Conservation (phyloP, 208 protist species). For the Trypanosoma conorhini region DNA sequence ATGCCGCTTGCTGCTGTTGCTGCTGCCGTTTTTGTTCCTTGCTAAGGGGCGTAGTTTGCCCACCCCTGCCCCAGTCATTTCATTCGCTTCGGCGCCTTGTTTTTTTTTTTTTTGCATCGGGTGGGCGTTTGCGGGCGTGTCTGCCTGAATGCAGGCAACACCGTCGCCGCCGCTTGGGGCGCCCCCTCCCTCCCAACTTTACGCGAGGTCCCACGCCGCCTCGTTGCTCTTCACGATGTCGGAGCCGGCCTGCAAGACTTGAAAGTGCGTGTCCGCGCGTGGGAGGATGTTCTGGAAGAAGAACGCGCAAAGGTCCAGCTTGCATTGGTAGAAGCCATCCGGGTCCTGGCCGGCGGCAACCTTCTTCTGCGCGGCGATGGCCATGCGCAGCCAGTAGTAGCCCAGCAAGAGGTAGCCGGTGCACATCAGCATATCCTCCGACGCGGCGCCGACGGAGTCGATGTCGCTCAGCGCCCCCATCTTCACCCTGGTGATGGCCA, state of each 20-base stretch:
- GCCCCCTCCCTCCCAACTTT: background rate
- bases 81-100: too few species aligned
- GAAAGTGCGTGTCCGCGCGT: slow-evolving; percentile 51
- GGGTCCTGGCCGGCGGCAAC: slow-evolving; percentile 55
- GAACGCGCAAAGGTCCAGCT: slow-evolving; percentile 75
- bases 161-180: background rate
- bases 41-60: too few species aligned
- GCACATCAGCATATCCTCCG: slow-evolving; percentile 84
- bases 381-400: slow-evolving; percentile 90
- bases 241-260: slow-evolving; percentile 49
- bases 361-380: slow-evolving; percentile 58
- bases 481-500: slow-evolving; percentile 51
- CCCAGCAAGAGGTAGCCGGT: slow-evolving; percentile 76
- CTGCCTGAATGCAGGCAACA: background rate
- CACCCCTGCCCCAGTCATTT: too few species aligned
- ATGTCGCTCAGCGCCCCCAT: slow-evolving; percentile 42
- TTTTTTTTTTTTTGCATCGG: too few species aligned
- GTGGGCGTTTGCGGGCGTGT: background rate
- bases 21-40: too few species aligned
- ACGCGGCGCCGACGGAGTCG: slow-evolving; percentile 44
- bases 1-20: too few species aligned
- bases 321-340: slow-evolving; percentile 83
- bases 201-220: slow-evolving; percentile 56
- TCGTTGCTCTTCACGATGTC: slow-evolving; percentile 46
- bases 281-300: slow-evolving; percentile 77